Conservation (phyloP, 768 basidiomycete genomes). For the Cystobasidium onofrii region DNA sequence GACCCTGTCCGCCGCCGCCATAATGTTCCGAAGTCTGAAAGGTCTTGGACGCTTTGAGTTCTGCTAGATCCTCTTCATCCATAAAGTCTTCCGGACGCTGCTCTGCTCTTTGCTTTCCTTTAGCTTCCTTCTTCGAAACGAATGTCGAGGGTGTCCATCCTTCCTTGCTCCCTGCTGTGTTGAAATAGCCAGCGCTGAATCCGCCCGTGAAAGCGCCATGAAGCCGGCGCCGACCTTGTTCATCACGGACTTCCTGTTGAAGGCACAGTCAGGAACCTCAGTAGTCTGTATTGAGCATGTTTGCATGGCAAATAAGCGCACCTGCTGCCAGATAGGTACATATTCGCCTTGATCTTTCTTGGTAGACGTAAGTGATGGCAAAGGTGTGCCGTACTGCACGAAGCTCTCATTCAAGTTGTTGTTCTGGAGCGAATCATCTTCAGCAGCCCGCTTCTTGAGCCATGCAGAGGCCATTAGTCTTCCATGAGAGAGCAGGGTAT, state of each 20-base stretch:
- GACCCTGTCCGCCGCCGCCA: neutral
- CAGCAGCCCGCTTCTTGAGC: slow-evolving; percentile 76
- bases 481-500: neutral
- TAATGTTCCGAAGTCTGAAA: slow-evolving; percentile 50
- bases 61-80: slow-evolving; percentile 95
- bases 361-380: slow-evolving; percentile 71
- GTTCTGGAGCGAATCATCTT: slow-evolving; percentile 57
- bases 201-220: slow-evolving; percentile 99
- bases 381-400: slow-evolving; percentile 82
- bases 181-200: slow-evolving; percentile 95
- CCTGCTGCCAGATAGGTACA: slow-evolving; percentile 96
- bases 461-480: slow-evolving; percentile 43
- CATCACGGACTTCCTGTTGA: slow-evolving; percentile 94
- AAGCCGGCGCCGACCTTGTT: slow-evolving; percentile 80
- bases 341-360: slow-evolving; percentile 91
- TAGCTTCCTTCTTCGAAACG: slow-evolving; percentile 53
- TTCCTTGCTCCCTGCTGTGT: slow-evolving; percentile 94
- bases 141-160: slow-evolving; percentile 95
- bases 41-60: slow-evolving; percentile 66
- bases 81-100: slow-evolving; percentile 83
- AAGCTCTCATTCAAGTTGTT: slow-evolving; percentile 72
- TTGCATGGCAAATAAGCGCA: slow-evolving; percentile 45
- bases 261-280: slow-evolving; percentile 73
- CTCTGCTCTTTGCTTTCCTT: slow-evolving; percentile 30
- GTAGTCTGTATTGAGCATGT: slow-evolving; percentile 36